Evolutionary conservation across 2,329 filamentous ascomycete genomes (phyloP), one percentile per base, ranked within the genome.

Genomic region (Ophiosphaerella korrae): DNA sequence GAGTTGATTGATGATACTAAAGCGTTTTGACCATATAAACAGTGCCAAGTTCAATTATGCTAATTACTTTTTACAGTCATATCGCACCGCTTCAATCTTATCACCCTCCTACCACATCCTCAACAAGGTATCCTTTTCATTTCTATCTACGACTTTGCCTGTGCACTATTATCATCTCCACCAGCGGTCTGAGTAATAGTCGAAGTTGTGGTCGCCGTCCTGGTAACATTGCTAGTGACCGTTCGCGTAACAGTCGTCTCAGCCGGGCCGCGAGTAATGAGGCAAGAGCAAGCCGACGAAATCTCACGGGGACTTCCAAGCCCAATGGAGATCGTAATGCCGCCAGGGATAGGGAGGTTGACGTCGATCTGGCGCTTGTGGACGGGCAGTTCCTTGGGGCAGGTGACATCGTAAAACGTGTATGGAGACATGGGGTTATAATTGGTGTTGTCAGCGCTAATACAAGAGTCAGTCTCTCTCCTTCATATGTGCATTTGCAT

Each of bases 401-500:
- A 71, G 7, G 51, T 9, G 2, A 35, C 31, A 42, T 71, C 64
- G 59, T 71, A 71, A 57, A 71, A 71, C 8, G 67, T 69, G 58
- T 71, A 71, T 2, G 68, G 68, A 1, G 63, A 67, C 58, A 59
- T 65, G 38, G 68, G 68, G 54, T 71, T 71, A 55, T 63, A 62
- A 50, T 69, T 68, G 23, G 61, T 64, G 57, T 71, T 71, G n/a
- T 65, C 60, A 33, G 51, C 50, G 7, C 66, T 71, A 43, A 21
- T 6, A 29, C 26, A 29, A 13, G 18, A 47, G 5, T 48, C n/a
- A 48, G 26, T 33, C 5, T 6, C 36, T 33, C 14, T 16, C 18
- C 18, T 43, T 34, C 36, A 24, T 11, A 42, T 14, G 13, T 11
- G 8, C 2, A 29, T 29, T 29, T 11, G 26, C 36, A 33, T 8